A percentile compares a stretch with the other conserved stretches of the same genome.
Conservation (phyloP, 169 alveolate species). For the Besnoitia besnoiti region DNA sequence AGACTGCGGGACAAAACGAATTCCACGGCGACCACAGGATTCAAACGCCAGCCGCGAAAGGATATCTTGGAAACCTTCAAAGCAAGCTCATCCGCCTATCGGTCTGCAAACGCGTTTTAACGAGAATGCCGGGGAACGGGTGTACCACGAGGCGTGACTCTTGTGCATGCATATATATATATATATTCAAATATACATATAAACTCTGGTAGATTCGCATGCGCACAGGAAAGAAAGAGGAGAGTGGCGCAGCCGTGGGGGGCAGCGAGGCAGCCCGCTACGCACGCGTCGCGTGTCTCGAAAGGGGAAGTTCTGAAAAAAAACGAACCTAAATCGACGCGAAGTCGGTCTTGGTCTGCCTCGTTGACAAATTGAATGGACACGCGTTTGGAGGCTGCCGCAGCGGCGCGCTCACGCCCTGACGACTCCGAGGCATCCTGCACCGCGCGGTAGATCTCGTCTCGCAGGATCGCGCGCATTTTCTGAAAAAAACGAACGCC, state of each 20-base stretch:
- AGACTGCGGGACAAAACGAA: neutral
- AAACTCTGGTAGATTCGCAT: no score
- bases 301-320: no score
- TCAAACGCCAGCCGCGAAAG: neutral
- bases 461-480: slow-evolving; percentile 30
- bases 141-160: no score
- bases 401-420: neutral
- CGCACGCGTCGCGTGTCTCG: no score
- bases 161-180: no score
- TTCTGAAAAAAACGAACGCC: no score
- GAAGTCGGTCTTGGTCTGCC: neutral
- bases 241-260: no score
- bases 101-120: no score
- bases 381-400: neutral
- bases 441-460: slow-evolving; percentile 24
- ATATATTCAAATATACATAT: neutral
- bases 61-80: neutral
- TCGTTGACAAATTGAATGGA: neutral
- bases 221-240: neutral
- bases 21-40: neutral
- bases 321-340: neutral
- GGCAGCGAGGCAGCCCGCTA: no score
- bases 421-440: neutral
- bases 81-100: no score
- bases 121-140: no score